Evolutionary conservation across 106 monocot genomes (phyloP), one percentile per base, ranked within the genome.

Genomic region (Alisma plantagoaquatica): DNA sequence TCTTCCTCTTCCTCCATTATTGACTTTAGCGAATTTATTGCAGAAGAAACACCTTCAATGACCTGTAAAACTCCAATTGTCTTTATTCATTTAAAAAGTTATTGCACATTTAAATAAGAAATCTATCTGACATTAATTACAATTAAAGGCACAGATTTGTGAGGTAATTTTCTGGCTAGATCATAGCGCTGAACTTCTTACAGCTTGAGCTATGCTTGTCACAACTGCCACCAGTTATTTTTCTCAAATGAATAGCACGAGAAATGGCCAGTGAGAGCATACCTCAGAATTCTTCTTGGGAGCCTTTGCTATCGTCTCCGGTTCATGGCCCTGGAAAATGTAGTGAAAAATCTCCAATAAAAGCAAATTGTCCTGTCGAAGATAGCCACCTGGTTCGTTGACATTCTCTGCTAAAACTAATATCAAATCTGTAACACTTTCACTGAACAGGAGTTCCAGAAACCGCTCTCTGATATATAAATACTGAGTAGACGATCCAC

Each of bases 381-480:
- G 64, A 71, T 73, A 82, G 33, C 77, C 77, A 75, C 44, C 50
- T 51, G 70, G 47, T 62, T 76, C 81, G 63, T 84, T 68, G 56
- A 82, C 26, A 79, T 90, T 72, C 65, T 85, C 85, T 29, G 76
- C 75, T 44, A 89, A 38, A 23, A 81, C 81, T 58, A 98, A 78
- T 24, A 89, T 77, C 25, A 98, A 10, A 43, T 89, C 96, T 89
- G 82, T 77, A 18, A 79, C 73, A 70, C 85, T 82, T 63, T 98
- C 96, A 46, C 79, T 64, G 62, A 98, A 98, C 67, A 98, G 59
- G 33, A 98, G 62, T 67, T 98, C 85, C 51, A 98, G 46, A 63
- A 90, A 75, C 27, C 69, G 69, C 27, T 89, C 78, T 23, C 76
- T 73, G 66, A 98, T 49, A 23, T 57, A 52, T 42, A 85, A 48